Evolutionary conservation across 2,329 filamentous ascomycete genomes (phyloP), one percentile per base, ranked within the genome.

Genomic region (Alternaria arbusti): DNA sequence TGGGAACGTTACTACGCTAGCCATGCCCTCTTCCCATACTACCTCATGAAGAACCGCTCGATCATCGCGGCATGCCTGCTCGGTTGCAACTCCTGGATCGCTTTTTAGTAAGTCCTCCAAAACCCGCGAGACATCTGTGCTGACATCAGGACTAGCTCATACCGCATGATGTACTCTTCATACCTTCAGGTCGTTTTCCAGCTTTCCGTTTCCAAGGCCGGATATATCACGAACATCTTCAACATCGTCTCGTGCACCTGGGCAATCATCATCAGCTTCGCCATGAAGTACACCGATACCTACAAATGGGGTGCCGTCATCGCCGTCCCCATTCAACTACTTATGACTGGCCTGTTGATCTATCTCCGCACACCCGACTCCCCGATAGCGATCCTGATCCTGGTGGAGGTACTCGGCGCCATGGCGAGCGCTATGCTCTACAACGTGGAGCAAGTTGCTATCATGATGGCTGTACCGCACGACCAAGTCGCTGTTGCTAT

Each of bases 51-150:
- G 57, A 77, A 84, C 50, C 81, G 82, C 12, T 85, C 84, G 1
- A 81, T 86, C 10, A 67, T 86, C 4, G 85, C 84, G 5, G 83
- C 86, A 6, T 87, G 83, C 61, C 60, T 85, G 15, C 73, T 76
- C 0, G 67, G 65, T n/a, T 61, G 44, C 23, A 70, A 71, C 52
- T 57, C 57, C 15, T 71, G 67, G 65, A 71, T 71, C 7, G 63
- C 68, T 9, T 70, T 70, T 63, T 73, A 70, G 70, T 73, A 65
- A 57, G 71, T 64, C n/a, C 5, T 10, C 5, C 9, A 4, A 12
- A n/a, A 9, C 9, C 22, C 5, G 3, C 2, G 20, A 2, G 12
- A 25, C 6, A n/a, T 44, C n/a, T 22, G 12, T 43, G 30, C 52
- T 59, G 12, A 57, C 25, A 7, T 15, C 12, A 28, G 25, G 11